A percentile compares a stretch with the other conserved stretches of the same genome.
Conservation (phyloP, 2,329 filamentous ascomycete genomes). For the Pseudopyricularia javanii region DNA sequence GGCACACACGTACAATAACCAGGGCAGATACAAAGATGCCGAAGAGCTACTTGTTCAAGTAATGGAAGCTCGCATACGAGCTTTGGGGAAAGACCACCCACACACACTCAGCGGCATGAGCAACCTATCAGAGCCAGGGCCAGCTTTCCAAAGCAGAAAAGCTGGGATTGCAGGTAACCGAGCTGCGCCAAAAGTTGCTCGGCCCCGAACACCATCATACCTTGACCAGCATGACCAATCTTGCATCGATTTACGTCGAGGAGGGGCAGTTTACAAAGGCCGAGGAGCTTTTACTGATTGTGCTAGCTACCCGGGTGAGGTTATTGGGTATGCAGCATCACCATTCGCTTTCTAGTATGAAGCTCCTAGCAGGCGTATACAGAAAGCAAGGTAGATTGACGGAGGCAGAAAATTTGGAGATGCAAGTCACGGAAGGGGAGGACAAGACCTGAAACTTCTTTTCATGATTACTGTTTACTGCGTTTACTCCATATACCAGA, state of each 20-base stretch:
- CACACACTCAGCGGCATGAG: constrained; percentile 1
- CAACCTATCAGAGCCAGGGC: constrained; percentile 3
- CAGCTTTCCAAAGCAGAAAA: neutral
- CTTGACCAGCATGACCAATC: neutral
- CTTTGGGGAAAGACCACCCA: constrained; percentile 4
- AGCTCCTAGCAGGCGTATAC: neutral
- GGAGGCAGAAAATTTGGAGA: neutral
- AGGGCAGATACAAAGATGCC: neutral
- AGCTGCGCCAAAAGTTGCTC: neutral
- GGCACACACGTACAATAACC: neutral
- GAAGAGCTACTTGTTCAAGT: neutral
- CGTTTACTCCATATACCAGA: no score
- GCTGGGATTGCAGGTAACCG: neutral
- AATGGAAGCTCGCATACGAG: neutral
- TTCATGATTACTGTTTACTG: no score
- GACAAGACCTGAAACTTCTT: no score
- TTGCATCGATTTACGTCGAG: neutral
- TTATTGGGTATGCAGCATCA: neutral
- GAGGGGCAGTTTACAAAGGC: neutral
- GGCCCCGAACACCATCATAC: neutral
- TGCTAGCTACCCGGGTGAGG: neutral
- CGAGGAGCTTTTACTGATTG: neutral
- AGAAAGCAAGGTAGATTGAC: neutral
- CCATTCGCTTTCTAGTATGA: neutral
- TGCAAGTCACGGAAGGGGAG: neutral